phyloP scores from a whole-genome alignment of 306 rosid genomes.

The Fagus crenata region DNA sequence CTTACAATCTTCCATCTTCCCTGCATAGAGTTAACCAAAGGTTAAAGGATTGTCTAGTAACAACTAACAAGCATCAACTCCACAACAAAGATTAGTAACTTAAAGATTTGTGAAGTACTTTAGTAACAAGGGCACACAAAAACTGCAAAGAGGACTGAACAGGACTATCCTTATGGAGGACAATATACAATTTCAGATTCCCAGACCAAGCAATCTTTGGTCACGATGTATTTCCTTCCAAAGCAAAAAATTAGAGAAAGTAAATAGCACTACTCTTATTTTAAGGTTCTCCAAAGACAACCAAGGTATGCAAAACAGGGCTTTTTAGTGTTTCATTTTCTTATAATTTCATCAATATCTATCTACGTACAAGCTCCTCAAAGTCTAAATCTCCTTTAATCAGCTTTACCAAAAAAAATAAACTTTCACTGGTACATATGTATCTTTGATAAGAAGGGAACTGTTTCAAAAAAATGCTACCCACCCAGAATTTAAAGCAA shows the following conservation, averaged over 20 bases:
- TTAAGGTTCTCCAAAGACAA: not conserved
- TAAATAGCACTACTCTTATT: not conserved
- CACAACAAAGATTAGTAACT: not conserved
- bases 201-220: not conserved
- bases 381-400: not conserved
- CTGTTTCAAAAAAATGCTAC: not conserved
- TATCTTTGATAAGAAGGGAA: not conserved
- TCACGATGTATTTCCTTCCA: not conserved
- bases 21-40: slow-evolving; percentile 47
- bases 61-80: slow-evolving; percentile 1
- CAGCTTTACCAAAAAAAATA: no score
- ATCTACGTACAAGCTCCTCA: not conserved
- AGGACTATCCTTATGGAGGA: not conserved
- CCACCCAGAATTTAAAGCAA: no score
- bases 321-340: not conserved
- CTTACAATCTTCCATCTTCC: slow-evolving; percentile 69
- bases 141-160: not conserved
- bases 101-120: not conserved
- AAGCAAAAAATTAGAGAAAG: no score
- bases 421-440: not conserved
- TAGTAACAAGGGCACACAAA: not conserved
- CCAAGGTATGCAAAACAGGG: not conserved
- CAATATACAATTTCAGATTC: not conserved
- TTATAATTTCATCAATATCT: not conserved
- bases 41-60: not conserved